A percentile compares a stretch with the other conserved stretches of the same genome.
Conservation (phyloP, 2,329 filamentous ascomycete genomes). For the Aspergillus ochraceus region DNA sequence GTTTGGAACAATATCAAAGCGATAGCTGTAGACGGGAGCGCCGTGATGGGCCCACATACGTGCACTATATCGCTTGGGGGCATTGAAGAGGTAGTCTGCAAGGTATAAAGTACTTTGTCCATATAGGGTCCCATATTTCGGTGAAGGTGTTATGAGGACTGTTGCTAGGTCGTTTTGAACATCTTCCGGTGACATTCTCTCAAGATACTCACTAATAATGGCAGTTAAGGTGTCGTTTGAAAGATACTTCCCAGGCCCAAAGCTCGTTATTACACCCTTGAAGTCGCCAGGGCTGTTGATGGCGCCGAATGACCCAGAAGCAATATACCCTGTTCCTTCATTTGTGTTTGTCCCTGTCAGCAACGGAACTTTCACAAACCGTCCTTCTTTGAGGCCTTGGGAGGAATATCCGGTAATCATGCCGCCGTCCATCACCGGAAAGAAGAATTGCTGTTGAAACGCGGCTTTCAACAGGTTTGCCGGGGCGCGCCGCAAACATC, state of each 20-base stretch:
- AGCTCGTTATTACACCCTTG: not conserved
- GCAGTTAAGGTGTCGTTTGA: not conserved
- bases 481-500: constrained; percentile 10
- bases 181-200: not conserved
- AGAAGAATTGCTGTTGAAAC: constrained; percentile 3
- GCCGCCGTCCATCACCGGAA: constrained; percentile 10
- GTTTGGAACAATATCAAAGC: constrained; percentile 12
- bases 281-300: not conserved
- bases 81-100: constrained; percentile 14
- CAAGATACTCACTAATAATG: not conserved
- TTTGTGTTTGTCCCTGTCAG: constrained; percentile 13
- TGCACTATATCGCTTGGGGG: constrained; percentile 10
- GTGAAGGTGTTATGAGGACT: not conserved
- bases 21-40: constrained; percentile 11
- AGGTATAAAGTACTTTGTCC: not conserved
- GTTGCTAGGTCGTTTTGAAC: not conserved
- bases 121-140: not conserved
- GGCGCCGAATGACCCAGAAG: not conserved
- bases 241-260: not conserved
- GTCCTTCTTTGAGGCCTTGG: not conserved
- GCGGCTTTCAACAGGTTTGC: constrained; percentile 1
- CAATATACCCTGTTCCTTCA: constrained; percentile 7
- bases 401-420: constrained; percentile 3
- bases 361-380: constrained; percentile 9
- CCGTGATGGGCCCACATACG: constrained; percentile 9